These are phyloP conservation scores for Ustilago sp. DNA, from an alignment of 1,284 basidiomycete genomes.

Conservation along the genomic window DNA sequence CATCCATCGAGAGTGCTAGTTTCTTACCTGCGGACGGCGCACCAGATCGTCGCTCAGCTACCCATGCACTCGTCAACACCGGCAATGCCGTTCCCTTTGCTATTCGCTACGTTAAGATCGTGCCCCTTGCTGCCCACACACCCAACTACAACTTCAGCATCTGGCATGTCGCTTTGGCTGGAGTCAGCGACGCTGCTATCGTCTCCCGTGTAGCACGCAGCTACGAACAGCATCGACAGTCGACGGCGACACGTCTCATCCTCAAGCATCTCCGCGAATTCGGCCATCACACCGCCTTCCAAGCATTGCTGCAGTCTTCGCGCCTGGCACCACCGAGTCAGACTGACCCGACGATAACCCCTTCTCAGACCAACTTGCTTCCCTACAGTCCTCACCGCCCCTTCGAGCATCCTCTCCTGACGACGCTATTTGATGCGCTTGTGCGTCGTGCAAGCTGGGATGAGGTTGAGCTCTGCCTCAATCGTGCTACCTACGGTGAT, in stretches of 20 bases:
- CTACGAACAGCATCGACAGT: conserved; percentile 61
- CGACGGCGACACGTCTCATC: conserved; percentile 60
- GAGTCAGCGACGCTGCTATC: conserved; percentile 52
- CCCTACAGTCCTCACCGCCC: conserved; percentile 50
- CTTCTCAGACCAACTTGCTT: conserved; percentile 18
- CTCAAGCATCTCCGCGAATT: conserved; percentile 83
- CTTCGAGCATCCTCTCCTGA: conserved; percentile 79
- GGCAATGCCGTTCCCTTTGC: conserved; percentile 55
- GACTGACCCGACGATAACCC: background rate
- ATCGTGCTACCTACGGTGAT: conserved; percentile 55
- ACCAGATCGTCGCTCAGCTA: conserved; percentile 41
- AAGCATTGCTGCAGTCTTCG: conserved; percentile 50
- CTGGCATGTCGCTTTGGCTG: conserved; percentile 69
- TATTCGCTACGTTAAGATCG: conserved; percentile 65
- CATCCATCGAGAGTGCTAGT: conserved; percentile 33
- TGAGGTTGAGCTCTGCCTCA: conserved; percentile 72
- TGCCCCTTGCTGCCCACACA: conserved; percentile 67
- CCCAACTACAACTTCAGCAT: conserved; percentile 69
- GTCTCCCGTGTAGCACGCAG: conserved; percentile 46
- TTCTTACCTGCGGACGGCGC: conserved; percentile 41
- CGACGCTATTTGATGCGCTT: conserved; percentile 76
- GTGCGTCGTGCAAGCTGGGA: conserved; percentile 79
- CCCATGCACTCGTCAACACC: conserved; percentile 38
- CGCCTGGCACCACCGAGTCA: conserved; percentile 29
- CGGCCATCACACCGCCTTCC: conserved; percentile 77